Percentiles rank a stretch among this genome's conserved stretches.
These are phyloP conservation scores for Phytophthora colocasiae DNA, from an alignment of 352 stramenopile genomes.

Conservation along the genomic window DNA sequence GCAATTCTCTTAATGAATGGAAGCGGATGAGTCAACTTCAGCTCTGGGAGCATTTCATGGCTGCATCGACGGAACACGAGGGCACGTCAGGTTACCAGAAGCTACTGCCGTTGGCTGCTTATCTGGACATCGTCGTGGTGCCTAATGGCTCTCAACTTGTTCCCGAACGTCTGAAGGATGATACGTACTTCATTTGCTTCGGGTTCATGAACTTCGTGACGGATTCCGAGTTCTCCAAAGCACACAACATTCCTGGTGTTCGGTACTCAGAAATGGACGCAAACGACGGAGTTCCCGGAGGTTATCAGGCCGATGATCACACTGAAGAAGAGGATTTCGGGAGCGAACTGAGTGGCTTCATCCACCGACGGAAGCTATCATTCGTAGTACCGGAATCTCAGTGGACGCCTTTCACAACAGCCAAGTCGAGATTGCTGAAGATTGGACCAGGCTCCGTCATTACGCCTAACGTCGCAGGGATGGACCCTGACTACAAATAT, in stretches of 20 bases:
- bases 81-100: conserved; percentile 49
- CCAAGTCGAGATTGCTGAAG: conserved; percentile 70
- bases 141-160: conserved; percentile 48
- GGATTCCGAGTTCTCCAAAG: conserved; percentile 69
- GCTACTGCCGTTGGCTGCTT: conserved; percentile 62
- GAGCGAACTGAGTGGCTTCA: conserved; percentile 8
- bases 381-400: conserved; percentile 51
- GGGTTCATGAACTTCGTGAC: conserved; percentile 78
- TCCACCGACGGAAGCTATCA: conserved; percentile 43
- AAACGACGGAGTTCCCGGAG: not conserved
- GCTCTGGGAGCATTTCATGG: conserved; percentile 77
- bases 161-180: conserved; percentile 43
- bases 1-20: conserved; percentile 56
- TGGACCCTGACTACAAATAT: conserved; percentile 62
- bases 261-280: conserved; percentile 20
- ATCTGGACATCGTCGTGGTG: conserved; percentile 67
- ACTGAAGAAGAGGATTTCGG: conserved; percentile 11
- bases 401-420: conserved; percentile 74
- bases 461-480: conserved; percentile 55
- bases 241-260: conserved; percentile 66
- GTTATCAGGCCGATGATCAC: conserved; percentile 3
- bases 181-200: conserved; percentile 84
- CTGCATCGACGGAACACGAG: conserved; percentile 38
- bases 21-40: conserved; percentile 67
- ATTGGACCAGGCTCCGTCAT: conserved; percentile 80